Base-by-base conservation (phyloP, 2,329 filamentous ascomycete genomes). In the Lachnellula occidentalis region DNA sequence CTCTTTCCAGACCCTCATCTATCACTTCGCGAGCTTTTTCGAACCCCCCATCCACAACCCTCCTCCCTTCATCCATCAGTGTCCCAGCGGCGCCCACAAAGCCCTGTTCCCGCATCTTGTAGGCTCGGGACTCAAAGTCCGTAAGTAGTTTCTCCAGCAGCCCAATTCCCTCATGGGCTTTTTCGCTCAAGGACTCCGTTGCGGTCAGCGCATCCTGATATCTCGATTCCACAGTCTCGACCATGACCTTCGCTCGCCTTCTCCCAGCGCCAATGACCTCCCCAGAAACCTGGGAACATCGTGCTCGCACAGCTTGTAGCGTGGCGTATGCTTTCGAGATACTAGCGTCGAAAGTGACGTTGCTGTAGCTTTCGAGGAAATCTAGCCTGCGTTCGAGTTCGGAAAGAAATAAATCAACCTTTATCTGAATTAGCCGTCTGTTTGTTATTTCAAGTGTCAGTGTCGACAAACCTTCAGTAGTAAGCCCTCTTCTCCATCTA, bases 241-340 rank as follows among this genome's bases (percentile, higher is more conserved):
- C 90, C 75, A 97, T 86, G 55, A 97, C 83, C 60, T 90, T 88
- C 56, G 95, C 84, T 57, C 91, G 82, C 60, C 90, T 83, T 50
- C 89, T 86, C 21, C 94, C 92, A 37, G 88, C 89, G 54, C 91
- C 94, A 62, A 97, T 83, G 46, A 96, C 82, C 67, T 94, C 92
- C 58, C 90, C 92, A 1, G 92, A 95, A 19, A 92, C 91, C 60
- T 92, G 85, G 39, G 90, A 90, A 72, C 94, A 99, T 64, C 90
- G 84, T 61, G 90, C 86, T 58, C 92, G 85, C 24, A 99, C 92
- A 7, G 90, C 85, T 66, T 92, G 87, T 1, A 99, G 77, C 0
- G 92, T 95, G 15, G 85, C 79, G 72, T 95, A 95, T 19, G 92
- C 90, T 61, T 89, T 83, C 43, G 88, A 86, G 53, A 97, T 85